Evolutionary conservation across 257 asterid species (phyloP).

Genomic region (Jacaranda copaia): DNA sequence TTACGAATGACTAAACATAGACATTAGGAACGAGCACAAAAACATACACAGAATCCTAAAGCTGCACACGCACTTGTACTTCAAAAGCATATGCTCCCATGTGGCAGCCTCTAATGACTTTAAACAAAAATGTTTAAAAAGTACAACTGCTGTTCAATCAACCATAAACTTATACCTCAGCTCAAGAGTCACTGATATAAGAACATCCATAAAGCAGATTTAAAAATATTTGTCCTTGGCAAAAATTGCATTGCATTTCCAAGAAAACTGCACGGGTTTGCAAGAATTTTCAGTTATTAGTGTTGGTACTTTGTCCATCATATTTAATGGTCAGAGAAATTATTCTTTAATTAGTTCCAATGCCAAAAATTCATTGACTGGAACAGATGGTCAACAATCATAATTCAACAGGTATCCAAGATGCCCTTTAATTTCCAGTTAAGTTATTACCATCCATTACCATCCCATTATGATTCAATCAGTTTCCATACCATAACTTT

Average conservation of each 20-base stretch:
- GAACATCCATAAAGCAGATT: not conserved
- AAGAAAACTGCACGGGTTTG: not conserved
- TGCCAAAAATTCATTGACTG: not conserved
- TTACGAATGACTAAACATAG: conserved; percentile 1
- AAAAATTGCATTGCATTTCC: conserved; percentile 4
- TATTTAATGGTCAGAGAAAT: not conserved
- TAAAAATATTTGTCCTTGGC: not conserved
- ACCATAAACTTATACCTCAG: not conserved
- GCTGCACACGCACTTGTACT: conserved; percentile 1
- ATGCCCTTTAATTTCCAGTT: not conserved
- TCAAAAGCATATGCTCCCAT: conserved; percentile 23
- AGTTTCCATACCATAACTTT: conserved; percentile 7
- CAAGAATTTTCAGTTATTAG: not conserved
- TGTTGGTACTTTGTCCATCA: not conserved
- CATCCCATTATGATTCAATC: not conserved
- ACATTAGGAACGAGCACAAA: conserved; percentile 12
- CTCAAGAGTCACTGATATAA: not conserved
- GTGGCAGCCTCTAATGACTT: not conserved
- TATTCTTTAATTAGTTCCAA: not conserved
- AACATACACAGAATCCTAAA: not conserved
- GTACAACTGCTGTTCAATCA: not conserved
- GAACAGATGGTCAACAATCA: conserved; percentile 4
- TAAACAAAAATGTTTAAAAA: conserved; percentile 8
- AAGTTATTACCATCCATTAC: not conserved
- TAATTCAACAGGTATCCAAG: not conserved